Base-by-base conservation (phyloP, 2,329 filamentous ascomycete genomes). In the Sclerotinia borealis region DNA sequence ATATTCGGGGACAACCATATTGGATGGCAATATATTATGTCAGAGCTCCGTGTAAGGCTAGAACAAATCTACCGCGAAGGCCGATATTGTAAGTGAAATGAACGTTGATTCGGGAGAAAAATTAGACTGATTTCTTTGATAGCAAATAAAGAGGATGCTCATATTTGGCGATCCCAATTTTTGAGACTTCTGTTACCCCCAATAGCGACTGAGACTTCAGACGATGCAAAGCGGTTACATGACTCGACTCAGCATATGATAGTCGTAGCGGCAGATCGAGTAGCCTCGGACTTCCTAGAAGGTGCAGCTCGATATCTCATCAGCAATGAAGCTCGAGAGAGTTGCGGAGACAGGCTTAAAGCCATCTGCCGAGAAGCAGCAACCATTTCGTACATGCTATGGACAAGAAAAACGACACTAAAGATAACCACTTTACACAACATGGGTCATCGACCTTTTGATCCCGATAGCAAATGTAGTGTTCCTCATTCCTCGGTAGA, bases 151-250 rank as follows among this genome's bases (percentile, higher is more conserved):
- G 27, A 63, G 61, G 65, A 70, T 34, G 64, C 68, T 4, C 64
- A 68, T 64, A 41, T 60, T 2, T 69, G 68, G 67, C 65, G 68
- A 19, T 68, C 67, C 25, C 56, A 68, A 36, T 67, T 64, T 6
- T 41, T 70, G 11, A 43, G 66, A 60, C 61, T 69, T 1, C 41
- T 64, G 3, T 31, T 67, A 11, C 68, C 67, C 13, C 59, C 66
- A 3, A 11, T 64, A 13, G 31, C 31, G 13, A 41, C 49, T 10
- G 54, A 64, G 13, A 50, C 15, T 5, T 51, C 59, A 17, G 39
- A 52, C 17, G 47, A 7, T 1, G 67, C 65, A 61, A 65, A 41
- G 25, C 1, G 49, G 0, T 19, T 64, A 3, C 61, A 36, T 51
- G 1, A 19, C 15, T 4, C 0, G 17, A 70, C 63, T 15, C 27